These are phyloP conservation scores for Paradendryphiella salina DNA, from an alignment of 2,329 filamentous ascomycete species.

Conservation along the genomic window DNA sequence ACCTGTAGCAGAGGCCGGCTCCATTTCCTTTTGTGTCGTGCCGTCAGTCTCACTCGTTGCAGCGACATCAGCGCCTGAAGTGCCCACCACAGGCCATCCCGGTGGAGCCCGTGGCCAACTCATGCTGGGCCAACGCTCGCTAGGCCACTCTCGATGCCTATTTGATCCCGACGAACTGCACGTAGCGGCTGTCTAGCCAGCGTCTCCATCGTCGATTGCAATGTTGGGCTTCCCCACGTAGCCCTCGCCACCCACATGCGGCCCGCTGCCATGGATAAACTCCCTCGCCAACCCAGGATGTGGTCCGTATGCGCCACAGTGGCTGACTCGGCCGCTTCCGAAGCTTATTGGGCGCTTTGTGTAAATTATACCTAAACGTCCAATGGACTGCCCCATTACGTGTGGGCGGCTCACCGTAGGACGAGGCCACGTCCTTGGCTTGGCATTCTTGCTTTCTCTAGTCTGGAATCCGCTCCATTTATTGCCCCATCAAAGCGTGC, in stretches of 20 bases:
- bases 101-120: slow-evolving; percentile 9
- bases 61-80: neutral
- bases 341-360: neutral
- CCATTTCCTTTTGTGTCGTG: neutral
- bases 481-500: too few species aligned
- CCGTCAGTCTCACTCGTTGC: slow-evolving; percentile 4
- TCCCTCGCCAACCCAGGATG: neutral
- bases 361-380: too few species aligned
- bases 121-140: slow-evolving; percentile 1
- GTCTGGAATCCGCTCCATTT: too few species aligned
- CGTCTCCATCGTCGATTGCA: slow-evolving; percentile 5
- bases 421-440: too few species aligned
- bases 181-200: neutral
- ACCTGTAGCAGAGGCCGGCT: neutral
- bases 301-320: neutral
- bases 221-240: neutral
- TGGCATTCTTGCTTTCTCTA: too few species aligned
- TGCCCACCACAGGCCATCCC: slow-evolving; percentile 9
- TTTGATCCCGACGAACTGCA: neutral
- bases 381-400: too few species aligned
- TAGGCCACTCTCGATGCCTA: neutral
- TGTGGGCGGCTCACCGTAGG: too few species aligned
- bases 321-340: neutral
- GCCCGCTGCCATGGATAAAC: neutral
- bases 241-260: slow-evolving; percentile 8